Percentiles rank a stretch among this genome's conserved stretches.
phyloP scores from a whole-genome alignment of 345 rosid genomes.

The Sapria himalayana region DNA sequence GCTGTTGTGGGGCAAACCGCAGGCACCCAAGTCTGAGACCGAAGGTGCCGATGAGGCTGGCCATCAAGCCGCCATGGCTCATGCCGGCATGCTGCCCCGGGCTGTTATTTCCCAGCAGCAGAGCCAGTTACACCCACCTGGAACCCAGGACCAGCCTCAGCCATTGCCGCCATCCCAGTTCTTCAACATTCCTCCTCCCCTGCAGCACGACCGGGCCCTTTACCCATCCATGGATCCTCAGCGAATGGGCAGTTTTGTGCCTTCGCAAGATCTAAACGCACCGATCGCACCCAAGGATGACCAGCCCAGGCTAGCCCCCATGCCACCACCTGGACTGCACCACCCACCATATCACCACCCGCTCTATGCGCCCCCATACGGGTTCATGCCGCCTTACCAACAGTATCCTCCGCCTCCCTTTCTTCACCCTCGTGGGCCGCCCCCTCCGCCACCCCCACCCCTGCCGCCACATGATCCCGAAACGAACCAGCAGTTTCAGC shows the following conservation, averaged over 20 bases:
- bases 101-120: slow-evolving; percentile 84
- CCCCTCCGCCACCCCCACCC: slow-evolving; percentile 18
- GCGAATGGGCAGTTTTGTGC: slow-evolving; percentile 78
- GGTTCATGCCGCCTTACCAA: slow-evolving; percentile 50
- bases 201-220: slow-evolving; percentile 46
- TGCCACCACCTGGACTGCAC: slow-evolving; percentile 21
- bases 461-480: slow-evolving; percentile 17
- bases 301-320: slow-evolving; percentile 26
- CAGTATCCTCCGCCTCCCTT: slow-evolving; percentile 31
- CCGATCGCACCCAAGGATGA: slow-evolving; percentile 18
- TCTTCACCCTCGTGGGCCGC: slow-evolving; percentile 22
- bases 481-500: slow-evolving; percentile 3
- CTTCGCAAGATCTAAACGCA: slow-evolving; percentile 64
- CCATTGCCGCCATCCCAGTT: slow-evolving; percentile 47
- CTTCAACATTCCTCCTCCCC: slow-evolving; percentile 53
- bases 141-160: slow-evolving; percentile 31
- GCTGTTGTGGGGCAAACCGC: slow-evolving; percentile 92
- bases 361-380: slow-evolving; percentile 36
- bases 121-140: slow-evolving; percentile 25
- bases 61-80: slow-evolving; percentile 50
- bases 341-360: slow-evolving; percentile 35
- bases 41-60: slow-evolving; percentile 49
- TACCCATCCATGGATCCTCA: slow-evolving; percentile 99
- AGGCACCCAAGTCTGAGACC: slow-evolving; percentile 49
- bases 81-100: slow-evolving; percentile 67